Evolutionary conservation across 2,329 filamentous ascomycete species (phyloP).

Genomic region (Arthroderma sp.): DNA sequence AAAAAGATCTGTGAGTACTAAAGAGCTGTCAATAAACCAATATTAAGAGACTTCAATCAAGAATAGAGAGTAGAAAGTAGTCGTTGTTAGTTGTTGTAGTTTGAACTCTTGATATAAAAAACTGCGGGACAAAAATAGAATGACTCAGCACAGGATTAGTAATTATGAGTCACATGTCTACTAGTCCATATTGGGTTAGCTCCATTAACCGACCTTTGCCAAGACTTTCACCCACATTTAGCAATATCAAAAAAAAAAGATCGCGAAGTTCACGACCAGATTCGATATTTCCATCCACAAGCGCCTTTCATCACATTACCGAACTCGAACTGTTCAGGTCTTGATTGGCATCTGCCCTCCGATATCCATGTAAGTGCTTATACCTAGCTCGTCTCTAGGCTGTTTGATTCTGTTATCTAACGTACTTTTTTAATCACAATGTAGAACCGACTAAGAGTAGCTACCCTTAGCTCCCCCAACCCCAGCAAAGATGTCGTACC

Average conservation of each 20-base stretch:
- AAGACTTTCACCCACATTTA: background rate
- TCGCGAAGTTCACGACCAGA: background rate
- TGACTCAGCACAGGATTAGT: background rate
- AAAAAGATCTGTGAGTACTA: background rate
- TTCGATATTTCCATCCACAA: constrained; percentile 6
- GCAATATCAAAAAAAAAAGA: background rate
- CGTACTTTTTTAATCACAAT: constrained; percentile 19
- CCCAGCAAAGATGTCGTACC: constrained; percentile 67
- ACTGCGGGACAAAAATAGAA: background rate
- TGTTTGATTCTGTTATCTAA: constrained; percentile 16
- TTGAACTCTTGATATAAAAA: background rate
- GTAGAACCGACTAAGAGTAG: background rate
- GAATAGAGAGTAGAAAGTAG: background rate
- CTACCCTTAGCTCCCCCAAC: background rate
- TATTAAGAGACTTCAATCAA: background rate
- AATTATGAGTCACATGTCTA: background rate
- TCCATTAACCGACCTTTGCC: background rate
- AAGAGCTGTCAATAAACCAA: background rate
- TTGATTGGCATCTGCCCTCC: constrained; percentile 47
- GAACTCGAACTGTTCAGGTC: constrained; percentile 65
- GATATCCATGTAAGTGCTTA: background rate
- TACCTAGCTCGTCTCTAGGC: background rate
- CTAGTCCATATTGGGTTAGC: background rate
- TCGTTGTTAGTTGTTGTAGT: background rate
- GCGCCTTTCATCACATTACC: constrained; percentile 67